Percentiles rank a stretch among this genome's conserved stretches.
These are phyloP conservation scores for Chlamydomonas eustigma DNA, from an alignment of 139 green algal genomes.

Conservation along the genomic window DNA sequence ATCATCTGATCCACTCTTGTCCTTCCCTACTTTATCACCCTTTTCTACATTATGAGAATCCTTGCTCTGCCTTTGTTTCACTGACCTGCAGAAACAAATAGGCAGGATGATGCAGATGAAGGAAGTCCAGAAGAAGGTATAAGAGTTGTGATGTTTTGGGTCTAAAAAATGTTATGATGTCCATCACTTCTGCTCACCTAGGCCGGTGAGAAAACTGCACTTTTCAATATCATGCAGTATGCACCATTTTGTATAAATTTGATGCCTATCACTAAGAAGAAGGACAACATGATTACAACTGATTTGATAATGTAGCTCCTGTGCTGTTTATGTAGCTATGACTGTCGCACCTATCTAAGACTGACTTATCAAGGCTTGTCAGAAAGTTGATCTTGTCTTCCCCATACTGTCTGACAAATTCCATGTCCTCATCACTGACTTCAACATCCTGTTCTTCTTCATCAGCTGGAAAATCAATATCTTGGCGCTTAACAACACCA, in stretches of 20 bases:
- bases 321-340: background rate
- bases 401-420: constrained; percentile 4
- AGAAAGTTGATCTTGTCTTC: background rate
- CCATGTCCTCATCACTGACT: constrained; percentile 8
- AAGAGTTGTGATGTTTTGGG: too few species aligned
- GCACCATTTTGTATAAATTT: too few species aligned
- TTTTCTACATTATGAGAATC: too few species aligned
- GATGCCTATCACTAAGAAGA: too few species aligned
- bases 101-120: too few species aligned
- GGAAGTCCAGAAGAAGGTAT: too few species aligned
- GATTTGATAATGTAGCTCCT: too few species aligned
- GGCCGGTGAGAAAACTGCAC: too few species aligned
- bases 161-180: too few species aligned
- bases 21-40: background rate
- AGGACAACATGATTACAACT: too few species aligned
- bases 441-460: background rate
- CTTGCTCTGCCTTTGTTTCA: constrained; percentile 9
- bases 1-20: background rate
- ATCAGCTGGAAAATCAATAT: constrained; percentile 4
- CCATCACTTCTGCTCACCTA: too few species aligned
- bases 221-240: too few species aligned
- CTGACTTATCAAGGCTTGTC: constrained; percentile 5
- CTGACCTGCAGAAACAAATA: constrained; percentile 11
- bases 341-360: background rate
- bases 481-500: background rate